phyloP scores from a whole-genome alignment of 2,329 filamentous ascomycete genomes.

The Pezicula rhizophila region DNA sequence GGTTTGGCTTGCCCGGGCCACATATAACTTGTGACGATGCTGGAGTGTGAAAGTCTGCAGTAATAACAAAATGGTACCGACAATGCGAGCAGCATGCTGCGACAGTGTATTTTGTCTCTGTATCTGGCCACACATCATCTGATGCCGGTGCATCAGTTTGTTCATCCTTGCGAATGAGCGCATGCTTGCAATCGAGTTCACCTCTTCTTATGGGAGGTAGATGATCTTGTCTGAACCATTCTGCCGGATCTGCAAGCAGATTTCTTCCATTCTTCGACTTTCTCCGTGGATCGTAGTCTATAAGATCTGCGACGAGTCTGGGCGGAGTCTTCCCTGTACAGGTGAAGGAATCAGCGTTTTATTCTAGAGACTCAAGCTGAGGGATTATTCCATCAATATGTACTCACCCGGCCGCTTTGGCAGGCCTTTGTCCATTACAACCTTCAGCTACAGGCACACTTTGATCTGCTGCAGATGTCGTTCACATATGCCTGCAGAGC shows the following conservation, averaged over 20 bases:
- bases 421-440: background rate
- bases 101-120: conserved; percentile 43
- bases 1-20: conserved; percentile 27
- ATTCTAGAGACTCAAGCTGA: background rate
- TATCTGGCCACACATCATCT: conserved; percentile 30
- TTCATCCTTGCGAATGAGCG: conserved; percentile 48
- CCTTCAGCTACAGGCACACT: too few species aligned
- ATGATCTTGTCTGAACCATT: conserved; percentile 34
- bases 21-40: conserved; percentile 17
- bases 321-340: conserved; percentile 43
- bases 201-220: conserved; percentile 22
- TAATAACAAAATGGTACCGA: conserved; percentile 54
- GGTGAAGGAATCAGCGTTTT: conserved; percentile 4
- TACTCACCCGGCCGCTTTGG: conserved; percentile 7
- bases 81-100: conserved; percentile 57
- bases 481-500: too few species aligned
- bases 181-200: conserved; percentile 48
- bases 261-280: conserved; percentile 32
- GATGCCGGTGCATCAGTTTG: conserved; percentile 42
- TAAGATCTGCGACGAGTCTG: conserved; percentile 38
- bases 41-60: conserved; percentile 40
- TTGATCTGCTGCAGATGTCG: too few species aligned
- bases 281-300: conserved; percentile 33
- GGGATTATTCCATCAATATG: background rate
- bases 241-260: conserved; percentile 51